Percentiles rank a stretch among this genome's conserved stretches.
Evolutionary conservation across 129 eudicot species (phyloP).

Genomic region (Sambucus nigra): DNA sequence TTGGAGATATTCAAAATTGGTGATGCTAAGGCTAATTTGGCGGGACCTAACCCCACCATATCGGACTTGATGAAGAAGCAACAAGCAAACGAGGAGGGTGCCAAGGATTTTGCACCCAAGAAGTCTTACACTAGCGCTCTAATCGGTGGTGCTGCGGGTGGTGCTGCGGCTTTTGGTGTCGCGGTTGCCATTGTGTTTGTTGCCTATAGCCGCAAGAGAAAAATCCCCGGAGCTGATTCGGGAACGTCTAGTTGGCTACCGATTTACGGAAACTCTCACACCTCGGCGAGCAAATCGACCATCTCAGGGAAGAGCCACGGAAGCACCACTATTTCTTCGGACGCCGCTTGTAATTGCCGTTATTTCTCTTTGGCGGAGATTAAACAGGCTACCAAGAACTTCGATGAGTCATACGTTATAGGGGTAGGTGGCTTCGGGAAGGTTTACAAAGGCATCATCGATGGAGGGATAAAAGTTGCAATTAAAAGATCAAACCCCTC

Average conservation of each 20-base stretch:
- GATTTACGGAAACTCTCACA: slow-evolving; percentile 38
- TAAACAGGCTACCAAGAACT: slow-evolving; percentile 54
- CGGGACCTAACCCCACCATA: slow-evolving; percentile 64
- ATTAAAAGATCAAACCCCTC: slow-evolving; percentile 72
- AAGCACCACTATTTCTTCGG: slow-evolving; percentile 41
- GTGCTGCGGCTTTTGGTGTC: slow-evolving; percentile 36
- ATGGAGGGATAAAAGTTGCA: slow-evolving; percentile 53
- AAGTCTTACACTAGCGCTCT: slow-evolving; percentile 4
- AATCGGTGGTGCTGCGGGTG: slow-evolving; percentile 45
- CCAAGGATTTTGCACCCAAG: slow-evolving; percentile 17
- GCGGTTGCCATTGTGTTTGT: slow-evolving; percentile 24
- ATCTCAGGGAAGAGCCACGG: slow-evolving; percentile 46
- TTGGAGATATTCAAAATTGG: slow-evolving; percentile 67
- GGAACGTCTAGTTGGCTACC: slow-evolving; percentile 56
- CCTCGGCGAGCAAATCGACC: slow-evolving; percentile 25
- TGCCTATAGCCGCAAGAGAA: slow-evolving; percentile 17
- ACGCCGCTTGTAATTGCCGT: slow-evolving; percentile 59
- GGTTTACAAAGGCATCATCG: slow-evolving; percentile 59
- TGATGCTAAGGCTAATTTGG: slow-evolving; percentile 41
- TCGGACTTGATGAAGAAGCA: slow-evolving; percentile 58
- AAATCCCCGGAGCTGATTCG: slow-evolving; percentile 20
- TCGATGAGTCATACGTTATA: slow-evolving; percentile 58
- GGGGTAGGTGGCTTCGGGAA: slow-evolving; percentile 92
- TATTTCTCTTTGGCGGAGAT: slow-evolving; percentile 63
- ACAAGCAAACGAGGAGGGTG: slow-evolving; percentile 13